Evolutionary conservation across 352 stramenopile genomes (phyloP), one percentile per base, ranked within the genome.

Genomic region (Globisporangium barbulae): DNA sequence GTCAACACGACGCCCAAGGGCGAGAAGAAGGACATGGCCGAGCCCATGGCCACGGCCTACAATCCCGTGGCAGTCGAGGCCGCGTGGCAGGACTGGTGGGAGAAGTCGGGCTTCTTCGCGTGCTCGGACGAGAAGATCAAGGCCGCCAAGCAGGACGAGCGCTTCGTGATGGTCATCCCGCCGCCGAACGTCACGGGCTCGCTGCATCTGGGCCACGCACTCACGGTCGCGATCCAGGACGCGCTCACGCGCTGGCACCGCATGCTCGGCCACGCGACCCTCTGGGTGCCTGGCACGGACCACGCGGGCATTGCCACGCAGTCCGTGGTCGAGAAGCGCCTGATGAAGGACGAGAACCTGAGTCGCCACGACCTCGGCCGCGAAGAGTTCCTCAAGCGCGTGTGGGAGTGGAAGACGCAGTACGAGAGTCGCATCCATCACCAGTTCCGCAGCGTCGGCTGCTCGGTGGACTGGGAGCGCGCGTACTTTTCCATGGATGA

Each of bases 401-500:
- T 98, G 41, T 99, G 93, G 94, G 79, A 97, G 62, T 99, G 98
- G 93, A 99, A 99, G 73, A 94, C 98, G 65, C 75, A 94, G 69
- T 95, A 95, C 72, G 83, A 94, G 67, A 79, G 61, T 49, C 85
- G 84, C 61, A 96, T 95, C 72, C 84, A 93, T 65, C 83, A 90
- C 74, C 88, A 94, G 65, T 93, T 95, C 67, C 83, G 81, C 64
- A 89, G 82, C 67, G 87, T 99, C 19, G 98, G 97, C 41, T 97
- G 85, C 64, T 97, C 80, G 30, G 96, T 99, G 15, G 98, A 99
- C 85, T 99, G 97, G 97, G 87, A 86, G 59, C 83, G 97, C 45
- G 89, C 98, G 69, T 97, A 98, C 63, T 99, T 99, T 64, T 99
- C 98, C 28, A 99, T 99, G 97, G 97, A 99, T 74, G 91, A 98